These are phyloP conservation scores for Rhipidocladum racemiflorum DNA, from an alignment of 176 grass and related monocot species.

Conservation along the genomic window DNA sequence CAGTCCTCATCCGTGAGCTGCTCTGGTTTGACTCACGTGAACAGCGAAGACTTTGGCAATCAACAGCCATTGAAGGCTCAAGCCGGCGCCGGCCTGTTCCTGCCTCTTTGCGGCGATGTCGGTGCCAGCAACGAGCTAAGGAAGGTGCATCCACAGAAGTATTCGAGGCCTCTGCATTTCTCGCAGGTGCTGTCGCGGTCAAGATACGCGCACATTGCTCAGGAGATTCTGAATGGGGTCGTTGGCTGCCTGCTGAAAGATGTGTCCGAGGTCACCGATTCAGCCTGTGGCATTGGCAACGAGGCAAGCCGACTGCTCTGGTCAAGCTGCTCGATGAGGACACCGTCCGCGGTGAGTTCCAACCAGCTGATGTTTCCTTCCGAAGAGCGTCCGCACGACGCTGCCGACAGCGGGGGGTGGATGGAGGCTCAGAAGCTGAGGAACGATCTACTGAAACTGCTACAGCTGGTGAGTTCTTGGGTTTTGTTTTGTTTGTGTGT, in stretches of 20 bases:
- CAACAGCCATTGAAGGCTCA: not conserved
- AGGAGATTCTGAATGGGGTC: slow-evolving; percentile 67
- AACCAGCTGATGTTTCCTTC: slow-evolving; percentile 22
- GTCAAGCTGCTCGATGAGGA: slow-evolving; percentile 39
- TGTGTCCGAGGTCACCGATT: slow-evolving; percentile 15
- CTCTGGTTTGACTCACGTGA: slow-evolving; percentile 51
- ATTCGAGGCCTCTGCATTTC: slow-evolving; percentile 36
- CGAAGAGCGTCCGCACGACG: slow-evolving; percentile 21
- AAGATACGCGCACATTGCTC: slow-evolving; percentile 47
- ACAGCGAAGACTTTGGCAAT: slow-evolving; percentile 6
- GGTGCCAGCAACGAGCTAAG: not conserved
- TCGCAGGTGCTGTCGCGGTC: slow-evolving; percentile 50
- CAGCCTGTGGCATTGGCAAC: not conserved
- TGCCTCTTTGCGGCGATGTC: slow-evolving; percentile 2
- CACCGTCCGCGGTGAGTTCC: slow-evolving; percentile 16
- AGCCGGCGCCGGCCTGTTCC: not conserved
- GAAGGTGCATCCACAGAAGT: not conserved
- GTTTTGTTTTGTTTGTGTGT: not conserved
- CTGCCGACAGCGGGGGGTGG: not conserved
- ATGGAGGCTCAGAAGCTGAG: slow-evolving; percentile 34
- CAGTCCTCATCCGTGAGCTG: slow-evolving; percentile 57
- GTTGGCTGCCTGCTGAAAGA: slow-evolving; percentile 45
- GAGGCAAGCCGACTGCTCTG: slow-evolving; percentile 34
- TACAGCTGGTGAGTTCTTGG: slow-evolving; percentile 53
- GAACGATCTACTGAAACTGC: slow-evolving; percentile 53